Base-by-base conservation (phyloP, 768 basidiomycete genomes). In the Trametes villosa region DNA sequence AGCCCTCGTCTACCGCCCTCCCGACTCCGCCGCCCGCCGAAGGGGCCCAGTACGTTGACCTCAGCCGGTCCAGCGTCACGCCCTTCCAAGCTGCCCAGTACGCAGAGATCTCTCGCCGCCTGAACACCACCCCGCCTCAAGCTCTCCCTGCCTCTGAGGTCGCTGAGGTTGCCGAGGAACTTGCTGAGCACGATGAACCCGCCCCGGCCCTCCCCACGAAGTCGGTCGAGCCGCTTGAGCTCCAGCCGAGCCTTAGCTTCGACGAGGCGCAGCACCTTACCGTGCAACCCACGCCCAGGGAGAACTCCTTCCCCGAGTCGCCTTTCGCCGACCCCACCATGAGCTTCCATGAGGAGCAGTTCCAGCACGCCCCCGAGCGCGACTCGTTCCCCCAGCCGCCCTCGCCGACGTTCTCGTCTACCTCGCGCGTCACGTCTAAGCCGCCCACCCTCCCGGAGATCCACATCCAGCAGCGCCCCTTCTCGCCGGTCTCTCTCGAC, bases 41-140 rank as follows among this genome's bases (percentile, higher is more conserved):
- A 9, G 67, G 70, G 40, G 67, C 76, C 12, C 82, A 86, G 60
- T 90, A 91, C 57, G 78, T 85, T 36, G 86, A 91, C 65, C 77
- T 92, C 41, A 77, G 74, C 68, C 80, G 90, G 44, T 85, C 86
- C 18, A 89, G 88, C 66, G 83, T 90, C 2, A 85, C 88, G 3
- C 89, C 89, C 0, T 89, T 81, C 79, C 90, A 92, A 68, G 89
- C 87, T 40, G 81, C 79, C 0, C 91, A 92, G 70, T 91, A 91
- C 67, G 83, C 79, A 20, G 89, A 87, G 66, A 90, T 91, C 56
- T 83, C 86, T 6, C 77, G 81, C 65, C 81, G 76, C 20, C 71
- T 92, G 40, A 80, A 84, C 59, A 31, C 66, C 4, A 64, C 66
- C 9, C 68, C 71, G 9, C 69, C 71, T 4, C 50, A 57, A 11